Percentiles rank a stretch among this genome's conserved stretches.
phyloP scores from a whole-genome alignment of 768 basidiomycete genomes.

The Panus rudis region DNA sequence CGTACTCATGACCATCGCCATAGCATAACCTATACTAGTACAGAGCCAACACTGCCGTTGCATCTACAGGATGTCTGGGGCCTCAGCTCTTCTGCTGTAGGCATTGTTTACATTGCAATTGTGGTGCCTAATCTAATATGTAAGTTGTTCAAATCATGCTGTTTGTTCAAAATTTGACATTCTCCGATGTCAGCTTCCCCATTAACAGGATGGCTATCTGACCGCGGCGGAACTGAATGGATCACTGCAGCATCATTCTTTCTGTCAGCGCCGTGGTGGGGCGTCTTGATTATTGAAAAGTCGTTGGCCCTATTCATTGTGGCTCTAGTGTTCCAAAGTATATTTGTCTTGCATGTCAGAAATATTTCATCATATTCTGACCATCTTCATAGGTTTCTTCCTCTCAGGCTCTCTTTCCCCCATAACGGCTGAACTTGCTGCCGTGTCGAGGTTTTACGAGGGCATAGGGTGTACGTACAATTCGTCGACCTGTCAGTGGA shows the following conservation, averaged over 20 bases:
- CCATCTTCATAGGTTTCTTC: conserved; percentile 45
- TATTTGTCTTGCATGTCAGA: conserved; percentile 10
- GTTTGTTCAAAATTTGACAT: conserved; percentile 3
- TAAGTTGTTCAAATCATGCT: conserved; percentile 25
- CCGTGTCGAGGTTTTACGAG: conserved; percentile 45
- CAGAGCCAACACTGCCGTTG: conserved; percentile 31
- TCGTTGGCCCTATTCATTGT: conserved; percentile 43
- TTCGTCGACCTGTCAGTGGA: too few relatives aligned
- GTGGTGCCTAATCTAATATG: conserved; percentile 61
- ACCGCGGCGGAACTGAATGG: conserved; percentile 51
- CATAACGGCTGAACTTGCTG: conserved; percentile 59
- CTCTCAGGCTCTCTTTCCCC: conserved; percentile 53
- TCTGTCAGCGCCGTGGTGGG: conserved; percentile 59
- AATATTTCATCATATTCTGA: background rate
- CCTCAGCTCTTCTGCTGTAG: conserved; percentile 36
- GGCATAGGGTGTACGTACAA: conserved; percentile 58
- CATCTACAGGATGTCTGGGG: conserved; percentile 27
- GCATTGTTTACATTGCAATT: conserved; percentile 60
- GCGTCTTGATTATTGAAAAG: conserved; percentile 39
- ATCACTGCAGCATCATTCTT: conserved; percentile 40
- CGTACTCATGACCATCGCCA: background rate
- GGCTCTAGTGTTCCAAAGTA: conserved; percentile 49
- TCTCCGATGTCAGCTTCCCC: conserved; percentile 41
- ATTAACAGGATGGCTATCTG: conserved; percentile 50
- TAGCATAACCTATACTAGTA: conserved; percentile 21